Conservation (phyloP, 106 monocot species). For the Platanthera zijinensis region DNA sequence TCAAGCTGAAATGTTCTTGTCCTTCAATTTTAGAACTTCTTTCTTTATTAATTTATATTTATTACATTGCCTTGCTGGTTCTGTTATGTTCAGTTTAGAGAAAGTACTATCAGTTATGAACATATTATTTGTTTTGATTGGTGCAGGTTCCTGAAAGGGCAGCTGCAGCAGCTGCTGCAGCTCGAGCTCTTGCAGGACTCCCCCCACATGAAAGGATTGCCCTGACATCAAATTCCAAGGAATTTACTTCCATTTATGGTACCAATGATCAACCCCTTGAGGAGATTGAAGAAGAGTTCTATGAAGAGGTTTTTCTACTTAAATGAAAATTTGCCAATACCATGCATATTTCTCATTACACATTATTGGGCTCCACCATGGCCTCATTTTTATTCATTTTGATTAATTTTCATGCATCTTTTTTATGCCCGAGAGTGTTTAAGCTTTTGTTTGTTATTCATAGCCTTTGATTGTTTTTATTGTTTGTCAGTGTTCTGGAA, state of each 20-base stretch:
- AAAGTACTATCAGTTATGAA: neutral
- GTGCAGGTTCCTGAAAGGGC: constrained; percentile 89
- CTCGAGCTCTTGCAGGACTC: constrained; percentile 80
- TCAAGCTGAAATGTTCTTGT: neutral
- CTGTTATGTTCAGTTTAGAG: neutral
- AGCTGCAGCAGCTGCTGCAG: constrained; percentile 91
- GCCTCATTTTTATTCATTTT: constrained; percentile 1
- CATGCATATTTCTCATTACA: neutral
- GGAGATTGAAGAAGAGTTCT: constrained; percentile 85
- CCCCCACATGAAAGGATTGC: constrained; percentile 76
- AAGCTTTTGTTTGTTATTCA: neutral
- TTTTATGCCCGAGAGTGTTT: neutral
- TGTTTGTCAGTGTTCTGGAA: neutral
- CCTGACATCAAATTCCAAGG: constrained; percentile 72
- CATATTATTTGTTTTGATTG: constrained; percentile 9
- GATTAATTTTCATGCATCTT: neutral
- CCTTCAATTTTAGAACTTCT: neutral
- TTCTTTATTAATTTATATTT: neutral
- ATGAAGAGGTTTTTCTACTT: constrained; percentile 57
- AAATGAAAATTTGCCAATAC: neutral
- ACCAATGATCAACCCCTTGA: constrained; percentile 39
- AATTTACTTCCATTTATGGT: constrained; percentile 63
- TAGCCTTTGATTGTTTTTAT: neutral
- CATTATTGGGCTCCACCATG: neutral
- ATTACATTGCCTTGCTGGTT: neutral